phyloP scores from a whole-genome alignment of 306 rosid genomes.

The Medicago ruthenica region DNA sequence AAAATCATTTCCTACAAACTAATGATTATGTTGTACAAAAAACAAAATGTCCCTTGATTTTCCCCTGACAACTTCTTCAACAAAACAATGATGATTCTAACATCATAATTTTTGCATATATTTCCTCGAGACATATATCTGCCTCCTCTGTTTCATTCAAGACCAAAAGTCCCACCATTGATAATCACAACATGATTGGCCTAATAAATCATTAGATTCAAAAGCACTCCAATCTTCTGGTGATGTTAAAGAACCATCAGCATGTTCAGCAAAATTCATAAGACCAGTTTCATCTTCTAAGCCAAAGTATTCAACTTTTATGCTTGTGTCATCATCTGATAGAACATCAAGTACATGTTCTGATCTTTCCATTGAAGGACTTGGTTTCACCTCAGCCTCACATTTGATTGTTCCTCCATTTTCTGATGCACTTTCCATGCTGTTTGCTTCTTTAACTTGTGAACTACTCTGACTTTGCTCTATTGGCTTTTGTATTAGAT shows the following conservation, averaged over 20 bases:
- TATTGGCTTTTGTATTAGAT: conserved; percentile 53
- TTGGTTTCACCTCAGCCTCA: conserved; percentile 57
- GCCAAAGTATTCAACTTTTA: conserved; percentile 60
- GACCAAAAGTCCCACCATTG: conserved; percentile 98
- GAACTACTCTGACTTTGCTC: conserved; percentile 43
- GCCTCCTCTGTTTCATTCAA: conserved; percentile 50
- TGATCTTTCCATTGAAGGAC: conserved; percentile 62
- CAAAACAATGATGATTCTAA: conserved; percentile 16
- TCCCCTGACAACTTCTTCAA: conserved; percentile 1
- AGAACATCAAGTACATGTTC: conserved; percentile 60
- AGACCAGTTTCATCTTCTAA: conserved; percentile 56
- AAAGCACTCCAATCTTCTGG: conserved; percentile 75
- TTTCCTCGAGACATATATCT: conserved; percentile 18
- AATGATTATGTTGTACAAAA: conserved; percentile 30
- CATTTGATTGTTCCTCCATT: conserved; percentile 43
- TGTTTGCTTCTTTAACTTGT: conserved; percentile 42
- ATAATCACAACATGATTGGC: conserved; percentile 53
- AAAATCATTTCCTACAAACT: conserved; percentile 30
- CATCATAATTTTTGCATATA: conserved; percentile 41
- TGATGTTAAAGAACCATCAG: conserved; percentile 71
- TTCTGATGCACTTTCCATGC: conserved; percentile 59
- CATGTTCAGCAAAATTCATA: conserved; percentile 59
- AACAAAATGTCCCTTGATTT: conserved; percentile 23
- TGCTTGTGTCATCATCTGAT: conserved; percentile 68
- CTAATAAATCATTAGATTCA: conserved; percentile 67